Conservation (phyloP, 257 asterid genomes). For the Solanum medicagineum region DNA sequence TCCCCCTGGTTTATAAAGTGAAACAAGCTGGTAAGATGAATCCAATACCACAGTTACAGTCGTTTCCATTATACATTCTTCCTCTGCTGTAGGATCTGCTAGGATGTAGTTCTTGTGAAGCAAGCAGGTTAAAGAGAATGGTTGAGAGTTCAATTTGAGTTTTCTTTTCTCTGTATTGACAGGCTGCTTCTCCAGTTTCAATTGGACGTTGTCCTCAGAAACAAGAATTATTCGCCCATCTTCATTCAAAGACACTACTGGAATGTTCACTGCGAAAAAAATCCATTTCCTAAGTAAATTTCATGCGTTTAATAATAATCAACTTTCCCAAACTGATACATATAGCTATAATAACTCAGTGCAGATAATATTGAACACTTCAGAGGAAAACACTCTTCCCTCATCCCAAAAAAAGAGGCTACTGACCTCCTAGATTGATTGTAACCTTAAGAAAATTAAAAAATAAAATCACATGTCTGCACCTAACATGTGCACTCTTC, state of each 20-base stretch:
- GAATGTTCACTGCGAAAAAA: constrained; percentile 68
- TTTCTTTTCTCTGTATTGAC: constrained; percentile 70
- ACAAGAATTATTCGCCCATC: constrained; percentile 72
- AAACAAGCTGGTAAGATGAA: constrained; percentile 62
- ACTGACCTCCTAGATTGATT: background rate
- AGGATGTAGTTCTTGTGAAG: constrained; percentile 84
- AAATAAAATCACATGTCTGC: background rate
- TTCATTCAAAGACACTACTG: constrained; percentile 65
- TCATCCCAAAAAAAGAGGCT: background rate
- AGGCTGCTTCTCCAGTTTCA: constrained; percentile 44
- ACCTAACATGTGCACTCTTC: background rate
- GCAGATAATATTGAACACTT: background rate
- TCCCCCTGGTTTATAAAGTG: constrained; percentile 88
- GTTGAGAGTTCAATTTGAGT: constrained; percentile 39
- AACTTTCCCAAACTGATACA: background rate
- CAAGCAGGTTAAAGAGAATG: constrained; percentile 70
- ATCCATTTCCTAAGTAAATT: background rate
- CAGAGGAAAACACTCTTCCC: background rate
- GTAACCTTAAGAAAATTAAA: background rate
- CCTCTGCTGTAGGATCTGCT: constrained; percentile 94
- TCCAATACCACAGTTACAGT: constrained; percentile 65
- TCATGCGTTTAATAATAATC: background rate
- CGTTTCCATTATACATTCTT: constrained; percentile 90
- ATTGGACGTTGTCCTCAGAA: constrained; percentile 39
- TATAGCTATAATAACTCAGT: background rate